phyloP scores from a whole-genome alignment of 2,329 filamentous ascomycete species.

The Colletotrichum destructivum region DNA sequence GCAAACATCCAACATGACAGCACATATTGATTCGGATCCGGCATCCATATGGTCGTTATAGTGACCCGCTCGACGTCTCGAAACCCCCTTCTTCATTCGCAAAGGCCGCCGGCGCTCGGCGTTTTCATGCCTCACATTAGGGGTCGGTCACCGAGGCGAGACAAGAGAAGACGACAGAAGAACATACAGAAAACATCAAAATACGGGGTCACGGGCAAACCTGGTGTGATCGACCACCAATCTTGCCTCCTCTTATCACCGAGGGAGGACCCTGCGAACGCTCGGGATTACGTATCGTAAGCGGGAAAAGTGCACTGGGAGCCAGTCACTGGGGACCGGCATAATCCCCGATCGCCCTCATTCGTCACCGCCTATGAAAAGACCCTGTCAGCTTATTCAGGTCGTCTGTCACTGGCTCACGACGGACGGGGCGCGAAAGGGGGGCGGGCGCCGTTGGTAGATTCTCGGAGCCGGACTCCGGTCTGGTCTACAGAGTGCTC shows the following conservation, averaged over 20 bases:
- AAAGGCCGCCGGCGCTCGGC: constrained; percentile 17
- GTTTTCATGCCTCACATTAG: constrained; percentile 13
- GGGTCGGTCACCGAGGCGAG: constrained; percentile 26
- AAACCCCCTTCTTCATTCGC: neutral
- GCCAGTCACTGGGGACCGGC: constrained; percentile 1
- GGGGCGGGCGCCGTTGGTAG: constrained; percentile 5
- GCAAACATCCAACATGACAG: constrained; percentile 2
- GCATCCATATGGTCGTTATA: neutral
- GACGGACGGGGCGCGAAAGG: neutral
- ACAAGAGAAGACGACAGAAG: neutral
- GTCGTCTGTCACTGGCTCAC: constrained; percentile 25
- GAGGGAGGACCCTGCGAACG: constrained; percentile 25
- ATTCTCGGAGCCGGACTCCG: constrained; percentile 33
- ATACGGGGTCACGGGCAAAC: constrained; percentile 3
- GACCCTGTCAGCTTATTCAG: constrained; percentile 41
- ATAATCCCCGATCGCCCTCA: constrained; percentile 21
- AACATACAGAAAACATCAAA: neutral
- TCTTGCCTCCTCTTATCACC: constrained; percentile 33
- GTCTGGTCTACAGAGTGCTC: constrained; percentile 7
- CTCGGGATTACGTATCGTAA: constrained; percentile 35
- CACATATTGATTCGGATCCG: constrained; percentile 7
- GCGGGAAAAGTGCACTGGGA: constrained; percentile 2
- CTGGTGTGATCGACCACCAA: neutral
- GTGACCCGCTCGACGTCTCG: neutral
- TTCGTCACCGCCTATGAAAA: constrained; percentile 28